Conservation (phyloP, 176 grass and related monocot species). For the Zoysia japonica region DNA sequence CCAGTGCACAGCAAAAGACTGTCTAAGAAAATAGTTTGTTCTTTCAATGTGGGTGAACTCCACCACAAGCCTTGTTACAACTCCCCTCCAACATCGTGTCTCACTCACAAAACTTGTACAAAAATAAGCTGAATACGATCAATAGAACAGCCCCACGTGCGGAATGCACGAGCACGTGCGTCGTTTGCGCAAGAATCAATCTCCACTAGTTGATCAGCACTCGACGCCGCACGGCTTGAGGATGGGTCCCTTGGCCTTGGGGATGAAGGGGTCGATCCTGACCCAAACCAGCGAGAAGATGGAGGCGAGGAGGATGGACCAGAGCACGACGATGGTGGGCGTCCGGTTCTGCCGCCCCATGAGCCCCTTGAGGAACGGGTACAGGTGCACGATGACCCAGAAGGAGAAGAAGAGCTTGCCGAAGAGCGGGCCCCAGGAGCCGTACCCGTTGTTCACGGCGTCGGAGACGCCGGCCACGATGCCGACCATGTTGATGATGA, state of each 20-base stretch:
- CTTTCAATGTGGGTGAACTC: neutral
- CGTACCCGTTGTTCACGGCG: conserved; percentile 85
- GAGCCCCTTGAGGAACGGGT: conserved; percentile 22
- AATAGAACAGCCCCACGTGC: neutral
- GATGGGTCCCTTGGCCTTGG: too few species aligned
- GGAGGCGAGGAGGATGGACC: too few species aligned
- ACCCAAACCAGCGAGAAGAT: too few species aligned
- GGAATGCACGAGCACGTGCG: neutral
- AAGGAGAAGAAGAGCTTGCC: conserved; percentile 97
- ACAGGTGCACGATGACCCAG: conserved; percentile 89
- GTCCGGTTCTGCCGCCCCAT: too few species aligned
- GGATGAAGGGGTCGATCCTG: too few species aligned
- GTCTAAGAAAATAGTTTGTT: neutral
- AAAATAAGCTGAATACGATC: neutral
- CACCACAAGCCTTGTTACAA: neutral
- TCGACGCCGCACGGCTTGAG: too few species aligned
- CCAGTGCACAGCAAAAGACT: too few species aligned
- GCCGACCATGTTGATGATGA: conserved; percentile 97
- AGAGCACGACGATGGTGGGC: too few species aligned
- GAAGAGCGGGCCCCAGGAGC: conserved; percentile 82
- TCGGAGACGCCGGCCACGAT: conserved; percentile 87
- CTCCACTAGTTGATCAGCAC: too few species aligned
- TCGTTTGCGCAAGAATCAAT: neutral
- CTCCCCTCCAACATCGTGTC: neutral
- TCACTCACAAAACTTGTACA: conserved; percentile 16